These are phyloP conservation scores for Colletotrichum sp. DNA, from an alignment of 2,329 filamentous ascomycete species.

Conservation along the genomic window DNA sequence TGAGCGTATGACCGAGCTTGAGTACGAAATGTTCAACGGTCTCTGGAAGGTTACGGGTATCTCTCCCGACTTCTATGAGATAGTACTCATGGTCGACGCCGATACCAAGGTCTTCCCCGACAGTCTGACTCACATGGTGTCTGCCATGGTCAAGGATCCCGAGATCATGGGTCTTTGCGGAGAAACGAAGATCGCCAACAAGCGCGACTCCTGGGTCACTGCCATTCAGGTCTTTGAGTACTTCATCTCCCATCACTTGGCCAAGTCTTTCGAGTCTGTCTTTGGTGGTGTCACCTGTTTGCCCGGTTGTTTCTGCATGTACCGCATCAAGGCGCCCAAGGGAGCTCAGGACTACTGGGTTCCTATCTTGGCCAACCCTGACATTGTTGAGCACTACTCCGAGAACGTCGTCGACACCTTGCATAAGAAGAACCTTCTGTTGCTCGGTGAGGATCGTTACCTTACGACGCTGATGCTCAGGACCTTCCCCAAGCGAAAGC, in stretches of 20 bases:
- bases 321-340: constrained; percentile 98
- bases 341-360: constrained; percentile 99
- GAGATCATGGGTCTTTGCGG: constrained; percentile 99
- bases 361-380: constrained; percentile 95
- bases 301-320: constrained; percentile 99
- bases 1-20: constrained; percentile 98
- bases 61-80: constrained; percentile 96
- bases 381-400: constrained; percentile 98
- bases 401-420: constrained; percentile 98
- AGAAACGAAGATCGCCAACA: constrained; percentile 99
- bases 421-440: constrained; percentile 94
- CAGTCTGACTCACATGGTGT: constrained; percentile 97
- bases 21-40: constrained; percentile 99
- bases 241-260: constrained; percentile 96
- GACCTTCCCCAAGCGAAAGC: constrained; percentile 98
- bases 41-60: constrained; percentile 99
- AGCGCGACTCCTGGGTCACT: constrained; percentile 90
- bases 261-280: constrained; percentile 97
- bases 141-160: constrained; percentile 98
- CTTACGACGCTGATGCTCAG: constrained; percentile 97
- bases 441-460: constrained; percentile 93
- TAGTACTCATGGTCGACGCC: constrained; percentile 98
- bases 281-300: constrained; percentile 99
- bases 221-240: constrained; percentile 99
- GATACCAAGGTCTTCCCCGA: constrained; percentile 99